Conservation (phyloP, 139 green algal species). For the Zygnema circumcarinatum region DNA sequence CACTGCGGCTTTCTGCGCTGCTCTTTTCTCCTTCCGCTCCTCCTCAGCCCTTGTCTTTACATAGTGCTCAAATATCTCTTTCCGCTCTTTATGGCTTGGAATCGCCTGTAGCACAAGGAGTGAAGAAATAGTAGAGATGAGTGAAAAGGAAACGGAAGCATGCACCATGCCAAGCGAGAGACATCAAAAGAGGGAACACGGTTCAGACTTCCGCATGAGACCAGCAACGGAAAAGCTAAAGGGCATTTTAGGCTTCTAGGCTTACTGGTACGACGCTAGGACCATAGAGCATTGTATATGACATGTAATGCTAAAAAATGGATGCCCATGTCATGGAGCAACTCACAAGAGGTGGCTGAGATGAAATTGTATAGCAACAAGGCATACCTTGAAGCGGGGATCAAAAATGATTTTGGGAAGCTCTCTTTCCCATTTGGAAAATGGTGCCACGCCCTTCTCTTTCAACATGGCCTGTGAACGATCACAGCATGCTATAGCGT, state of each 20-base stretch:
- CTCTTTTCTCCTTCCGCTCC: constrained; percentile 56
- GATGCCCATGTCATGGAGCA: no score
- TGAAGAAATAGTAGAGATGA: background rate
- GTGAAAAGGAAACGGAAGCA: background rate
- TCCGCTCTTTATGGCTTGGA: constrained; percentile 29
- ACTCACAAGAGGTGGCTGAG: no score
- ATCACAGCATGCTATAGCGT: background rate
- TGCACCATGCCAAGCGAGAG: no score
- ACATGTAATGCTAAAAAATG: no score
- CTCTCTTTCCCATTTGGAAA: constrained; percentile 64
- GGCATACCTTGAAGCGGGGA: constrained; percentile 52
- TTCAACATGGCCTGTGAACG: constrained; percentile 61
- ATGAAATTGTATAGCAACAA: no score
- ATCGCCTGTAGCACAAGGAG: constrained; percentile 36
- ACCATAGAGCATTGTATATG: no score
- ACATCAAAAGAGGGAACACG: no score
- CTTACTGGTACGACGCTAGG: no score
- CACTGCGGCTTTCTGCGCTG: constrained; percentile 31
- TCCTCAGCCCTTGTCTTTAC: constrained; percentile 55
- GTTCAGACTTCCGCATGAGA: no score
- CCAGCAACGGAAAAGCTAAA: no score
- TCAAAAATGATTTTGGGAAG: constrained; percentile 62
- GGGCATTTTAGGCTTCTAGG: no score
- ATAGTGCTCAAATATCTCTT: constrained; percentile 54
- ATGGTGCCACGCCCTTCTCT: constrained; percentile 57